phyloP scores from a whole-genome alignment of 164 flowering plant genomes.

The Aristolochia californica region DNA sequence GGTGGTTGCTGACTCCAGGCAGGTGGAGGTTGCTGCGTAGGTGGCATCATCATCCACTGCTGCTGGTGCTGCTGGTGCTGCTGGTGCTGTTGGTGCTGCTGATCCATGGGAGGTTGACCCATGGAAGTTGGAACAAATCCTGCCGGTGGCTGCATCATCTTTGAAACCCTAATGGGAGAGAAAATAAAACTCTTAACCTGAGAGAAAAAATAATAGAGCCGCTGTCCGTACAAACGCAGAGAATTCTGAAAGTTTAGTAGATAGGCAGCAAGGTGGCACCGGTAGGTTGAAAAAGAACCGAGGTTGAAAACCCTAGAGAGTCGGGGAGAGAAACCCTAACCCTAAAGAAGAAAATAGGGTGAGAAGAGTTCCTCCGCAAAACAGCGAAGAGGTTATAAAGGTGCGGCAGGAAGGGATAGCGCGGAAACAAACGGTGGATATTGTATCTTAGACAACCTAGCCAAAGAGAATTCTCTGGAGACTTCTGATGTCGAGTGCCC shows the following conservation, averaged over 20 bases:
- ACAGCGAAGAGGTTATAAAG: no score
- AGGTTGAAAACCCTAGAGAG: neutral
- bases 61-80: conserved; percentile 11
- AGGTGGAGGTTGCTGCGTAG: conserved; percentile 8
- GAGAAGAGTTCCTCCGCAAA: no score
- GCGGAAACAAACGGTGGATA: no score
- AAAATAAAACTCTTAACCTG: conserved; percentile 18
- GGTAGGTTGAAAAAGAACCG: neutral
- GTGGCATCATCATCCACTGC: conserved; percentile 16
- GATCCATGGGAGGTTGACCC: conserved; percentile 27
- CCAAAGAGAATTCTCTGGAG: no score
- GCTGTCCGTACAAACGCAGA: no score
- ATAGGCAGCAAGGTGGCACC: no score
- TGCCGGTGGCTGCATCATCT: conserved; percentile 47
- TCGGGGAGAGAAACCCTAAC: neutral
- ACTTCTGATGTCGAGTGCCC: no score
- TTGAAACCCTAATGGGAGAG: conserved; percentile 6
- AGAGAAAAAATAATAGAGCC: neutral
- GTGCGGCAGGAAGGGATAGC: no score
- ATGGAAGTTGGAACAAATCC: conserved; percentile 33
- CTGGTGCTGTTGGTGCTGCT: conserved; percentile 15
- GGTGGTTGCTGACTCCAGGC: conserved; percentile 13
- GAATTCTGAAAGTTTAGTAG: no score
- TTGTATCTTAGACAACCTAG: no score
- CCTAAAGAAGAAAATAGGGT: neutral